Evolutionary conservation across 75 land plant species (phyloP).

Genomic region (Cunninghamia lanceolata): DNA sequence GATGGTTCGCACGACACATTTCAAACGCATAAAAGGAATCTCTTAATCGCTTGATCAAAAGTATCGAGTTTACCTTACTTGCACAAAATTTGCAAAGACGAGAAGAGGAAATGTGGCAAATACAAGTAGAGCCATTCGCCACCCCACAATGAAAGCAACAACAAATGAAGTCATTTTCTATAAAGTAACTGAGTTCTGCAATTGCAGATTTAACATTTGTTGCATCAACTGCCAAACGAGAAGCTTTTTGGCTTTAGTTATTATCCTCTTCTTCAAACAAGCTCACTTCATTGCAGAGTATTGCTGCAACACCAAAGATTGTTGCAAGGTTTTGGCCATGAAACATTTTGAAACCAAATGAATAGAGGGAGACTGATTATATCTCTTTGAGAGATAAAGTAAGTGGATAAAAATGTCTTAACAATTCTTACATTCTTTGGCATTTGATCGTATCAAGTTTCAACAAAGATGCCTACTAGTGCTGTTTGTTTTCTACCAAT

Average conservation of each 20-base stretch:
- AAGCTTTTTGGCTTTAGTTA: slow-evolving; percentile 71
- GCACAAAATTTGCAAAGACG: too few relatives aligned
- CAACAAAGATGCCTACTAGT: neutral
- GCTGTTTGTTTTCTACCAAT: neutral
- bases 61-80: too few relatives aligned
- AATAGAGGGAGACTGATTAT: neutral
- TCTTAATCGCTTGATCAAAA: neutral
- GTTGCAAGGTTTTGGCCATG: neutral
- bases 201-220: too few relatives aligned
- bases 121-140: too few relatives aligned
- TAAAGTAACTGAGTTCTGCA: too few relatives aligned
- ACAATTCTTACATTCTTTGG: neutral
- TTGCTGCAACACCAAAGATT: slow-evolving; percentile 41
- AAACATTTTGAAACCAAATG: neutral
- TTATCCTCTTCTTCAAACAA: slow-evolving; percentile 91
- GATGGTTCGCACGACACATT: neutral
- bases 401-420: neutral
- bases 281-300: slow-evolving; percentile 81
- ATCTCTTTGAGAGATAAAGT: neutral
- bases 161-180: too few relatives aligned
- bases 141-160: too few relatives aligned
- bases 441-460: neutral
- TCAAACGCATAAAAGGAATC: neutral
- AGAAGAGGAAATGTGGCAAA: too few relatives aligned
- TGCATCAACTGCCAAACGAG: too few relatives aligned